These are phyloP conservation scores for Cryphonectria naterciae DNA, from an alignment of 2,329 filamentous ascomycete genomes.

Conservation along the genomic window DNA sequence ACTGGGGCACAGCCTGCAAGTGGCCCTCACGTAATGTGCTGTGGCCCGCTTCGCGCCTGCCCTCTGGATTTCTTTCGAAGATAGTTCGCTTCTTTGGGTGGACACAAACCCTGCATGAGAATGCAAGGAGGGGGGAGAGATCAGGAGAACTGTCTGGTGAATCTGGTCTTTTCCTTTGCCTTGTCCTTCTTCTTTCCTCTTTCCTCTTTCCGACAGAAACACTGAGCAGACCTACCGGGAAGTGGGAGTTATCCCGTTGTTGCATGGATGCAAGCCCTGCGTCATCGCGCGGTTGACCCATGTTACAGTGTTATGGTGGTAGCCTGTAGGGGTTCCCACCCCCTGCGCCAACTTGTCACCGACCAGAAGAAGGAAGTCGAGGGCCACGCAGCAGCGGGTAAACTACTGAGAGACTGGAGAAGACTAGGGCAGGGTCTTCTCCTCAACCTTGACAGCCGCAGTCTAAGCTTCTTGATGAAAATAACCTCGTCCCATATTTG, in stretches of 20 bases:
- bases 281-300: background rate
- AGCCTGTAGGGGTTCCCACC: background rate
- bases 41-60: background rate
- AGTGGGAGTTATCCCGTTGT: background rate
- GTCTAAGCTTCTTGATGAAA: background rate
- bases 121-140: background rate
- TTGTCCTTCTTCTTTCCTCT: too few relatives aligned
- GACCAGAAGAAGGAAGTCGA: background rate
- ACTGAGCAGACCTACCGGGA: background rate
- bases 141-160: background rate
- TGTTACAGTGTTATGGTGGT: background rate
- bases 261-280: slow-evolving; percentile 1
- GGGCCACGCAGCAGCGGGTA: background rate
- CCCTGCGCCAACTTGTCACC: background rate
- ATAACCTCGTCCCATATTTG: slow-evolving; percentile 10
- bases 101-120: background rate
- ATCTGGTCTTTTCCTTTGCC: background rate
- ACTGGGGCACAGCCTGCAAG: slow-evolving; percentile 1
- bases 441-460: background rate
- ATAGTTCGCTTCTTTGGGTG: background rate
- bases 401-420: background rate
- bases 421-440: background rate
- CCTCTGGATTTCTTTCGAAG: background rate
- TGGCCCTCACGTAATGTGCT: background rate
- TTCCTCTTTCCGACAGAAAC: background rate